A percentile compares a stretch with the other conserved stretches of the same genome.
Evolutionary conservation across 2,329 filamentous ascomycete species (phyloP).

Genomic region (Neofusicoccum cordaticola): DNA sequence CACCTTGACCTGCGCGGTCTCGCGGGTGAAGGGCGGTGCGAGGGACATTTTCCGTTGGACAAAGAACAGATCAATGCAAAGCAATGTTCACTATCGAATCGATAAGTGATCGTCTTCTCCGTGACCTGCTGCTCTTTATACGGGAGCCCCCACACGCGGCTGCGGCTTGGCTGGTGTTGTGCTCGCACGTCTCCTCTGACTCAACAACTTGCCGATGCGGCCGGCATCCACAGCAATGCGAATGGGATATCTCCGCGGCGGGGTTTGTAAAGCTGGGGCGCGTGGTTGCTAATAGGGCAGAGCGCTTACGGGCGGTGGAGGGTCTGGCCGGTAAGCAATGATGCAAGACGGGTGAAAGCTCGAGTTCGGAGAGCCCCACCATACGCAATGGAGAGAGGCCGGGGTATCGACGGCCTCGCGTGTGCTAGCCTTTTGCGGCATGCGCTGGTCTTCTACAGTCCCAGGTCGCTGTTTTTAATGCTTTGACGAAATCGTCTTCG

Average conservation of each 20-base stretch:
- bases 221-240: not conserved
- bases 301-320: too few species aligned
- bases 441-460: too few species aligned
- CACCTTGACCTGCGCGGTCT: slow-evolving; percentile 71
- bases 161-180: not conserved
- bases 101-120: not conserved
- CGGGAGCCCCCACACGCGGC: too few species aligned
- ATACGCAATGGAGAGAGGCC: too few species aligned
- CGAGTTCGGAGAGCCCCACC: too few species aligned
- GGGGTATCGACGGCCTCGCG: too few species aligned
- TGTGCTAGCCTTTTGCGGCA: too few species aligned
- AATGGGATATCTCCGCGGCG: not conserved
- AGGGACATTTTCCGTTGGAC: slow-evolving; percentile 37
- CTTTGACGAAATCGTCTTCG: too few species aligned
- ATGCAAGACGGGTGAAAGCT: too few species aligned
- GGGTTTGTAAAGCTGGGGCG: not conserved
- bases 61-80: not conserved
- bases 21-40: slow-evolving; percentile 70
- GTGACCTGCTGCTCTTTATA: not conserved
- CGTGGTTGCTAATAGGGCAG: too few species aligned
- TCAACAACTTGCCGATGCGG: slow-evolving; percentile 4
- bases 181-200: not conserved
- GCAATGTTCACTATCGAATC: not conserved
- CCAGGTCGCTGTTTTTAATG: too few species aligned
- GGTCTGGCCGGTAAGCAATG: too few species aligned